Evolutionary conservation across 2,329 filamentous ascomycete species (phyloP).

Genomic region (Scytalidium sp.): DNA sequence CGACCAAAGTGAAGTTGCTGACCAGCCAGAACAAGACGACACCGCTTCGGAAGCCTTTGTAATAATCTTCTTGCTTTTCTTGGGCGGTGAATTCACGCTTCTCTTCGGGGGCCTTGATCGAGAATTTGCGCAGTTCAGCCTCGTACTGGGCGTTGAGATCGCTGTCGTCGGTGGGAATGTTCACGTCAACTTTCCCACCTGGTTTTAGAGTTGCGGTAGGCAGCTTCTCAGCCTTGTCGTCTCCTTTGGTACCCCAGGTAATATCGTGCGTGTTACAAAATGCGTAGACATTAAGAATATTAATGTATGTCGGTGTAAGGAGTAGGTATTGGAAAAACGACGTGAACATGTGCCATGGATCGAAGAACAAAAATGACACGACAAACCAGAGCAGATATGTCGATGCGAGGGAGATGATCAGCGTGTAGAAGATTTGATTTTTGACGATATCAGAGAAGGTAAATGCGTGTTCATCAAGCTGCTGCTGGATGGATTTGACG

Average conservation of each 20-base stretch:
- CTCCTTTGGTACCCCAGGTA: conserved; percentile 96
- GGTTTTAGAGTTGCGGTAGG: conserved; percentile 87
- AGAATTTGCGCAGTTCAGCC: conserved; percentile 72
- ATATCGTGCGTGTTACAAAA: conserved; percentile 99
- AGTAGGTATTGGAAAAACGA: conserved; percentile 91
- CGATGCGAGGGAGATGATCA: conserved; percentile 88
- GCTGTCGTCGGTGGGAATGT: conserved; percentile 81
- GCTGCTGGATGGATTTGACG: conserved; percentile 75
- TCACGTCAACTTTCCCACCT: conserved; percentile 90
- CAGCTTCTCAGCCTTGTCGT: conserved; percentile 90
- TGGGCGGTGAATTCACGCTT: conserved; percentile 55
- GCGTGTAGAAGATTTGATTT: conserved; percentile 86
- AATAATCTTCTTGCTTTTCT: conserved; percentile 96
- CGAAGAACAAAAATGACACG: conserved; percentile 89
- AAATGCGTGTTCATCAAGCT: conserved; percentile 64
- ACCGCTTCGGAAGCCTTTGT: conserved; percentile 89
- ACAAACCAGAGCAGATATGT: conserved; percentile 94
- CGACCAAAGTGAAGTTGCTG: conserved; percentile 84
- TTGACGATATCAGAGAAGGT: conserved; percentile 71
- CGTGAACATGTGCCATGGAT: conserved; percentile 99
- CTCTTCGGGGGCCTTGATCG: conserved; percentile 70
- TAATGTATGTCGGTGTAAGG: conserved; percentile 94
- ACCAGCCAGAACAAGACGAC: conserved; percentile 97
- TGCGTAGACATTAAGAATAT: conserved; percentile 97
- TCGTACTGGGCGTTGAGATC: conserved; percentile 97